Percentiles rank a stretch among this genome's conserved stretches.
These are phyloP conservation scores for Rubroboletus satanas DNA, from an alignment of 768 basidiomycete genomes.

Conservation along the genomic window DNA sequence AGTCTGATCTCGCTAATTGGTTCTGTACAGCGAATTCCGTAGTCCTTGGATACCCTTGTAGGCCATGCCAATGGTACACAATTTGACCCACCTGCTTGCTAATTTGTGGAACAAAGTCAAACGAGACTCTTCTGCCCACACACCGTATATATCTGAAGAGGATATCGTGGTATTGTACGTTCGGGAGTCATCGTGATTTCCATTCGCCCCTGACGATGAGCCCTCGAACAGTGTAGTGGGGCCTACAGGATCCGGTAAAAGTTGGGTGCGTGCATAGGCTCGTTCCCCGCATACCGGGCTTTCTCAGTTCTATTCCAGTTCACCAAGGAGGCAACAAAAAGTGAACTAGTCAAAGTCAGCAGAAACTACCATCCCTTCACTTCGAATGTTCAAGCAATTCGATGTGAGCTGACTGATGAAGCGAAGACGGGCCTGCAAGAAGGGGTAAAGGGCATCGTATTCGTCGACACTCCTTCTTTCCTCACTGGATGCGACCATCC, in stretches of 20 bases:
- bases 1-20: neutral
- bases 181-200: neutral
- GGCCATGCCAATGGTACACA: neutral
- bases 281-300: neutral
- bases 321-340: conserved; percentile 7
- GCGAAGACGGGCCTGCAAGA: neutral
- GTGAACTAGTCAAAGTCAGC: neutral
- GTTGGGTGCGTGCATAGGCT: conserved; percentile 13
- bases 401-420: conserved; percentile 12
- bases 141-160: conserved; percentile 4
- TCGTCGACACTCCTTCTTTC: conserved; percentile 23
- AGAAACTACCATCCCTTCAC: conserved; percentile 4
- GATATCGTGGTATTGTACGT: conserved; percentile 24
- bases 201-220: neutral
- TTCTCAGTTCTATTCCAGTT: conserved; percentile 8
- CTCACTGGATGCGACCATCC: conserved; percentile 5
- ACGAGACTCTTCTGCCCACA: neutral
- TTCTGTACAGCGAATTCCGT: neutral
- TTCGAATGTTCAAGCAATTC: conserved; percentile 8
- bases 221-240: conserved; percentile 11
- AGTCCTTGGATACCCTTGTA: neutral
- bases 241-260: conserved; percentile 19
- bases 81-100: neutral
- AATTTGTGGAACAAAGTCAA: conserved; percentile 14
- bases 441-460: conserved; percentile 10